A percentile compares a stretch with the other conserved stretches of the same genome.
Conservation (phyloP, 352 stramenopile species). For the Pythium phragmiticola region DNA sequence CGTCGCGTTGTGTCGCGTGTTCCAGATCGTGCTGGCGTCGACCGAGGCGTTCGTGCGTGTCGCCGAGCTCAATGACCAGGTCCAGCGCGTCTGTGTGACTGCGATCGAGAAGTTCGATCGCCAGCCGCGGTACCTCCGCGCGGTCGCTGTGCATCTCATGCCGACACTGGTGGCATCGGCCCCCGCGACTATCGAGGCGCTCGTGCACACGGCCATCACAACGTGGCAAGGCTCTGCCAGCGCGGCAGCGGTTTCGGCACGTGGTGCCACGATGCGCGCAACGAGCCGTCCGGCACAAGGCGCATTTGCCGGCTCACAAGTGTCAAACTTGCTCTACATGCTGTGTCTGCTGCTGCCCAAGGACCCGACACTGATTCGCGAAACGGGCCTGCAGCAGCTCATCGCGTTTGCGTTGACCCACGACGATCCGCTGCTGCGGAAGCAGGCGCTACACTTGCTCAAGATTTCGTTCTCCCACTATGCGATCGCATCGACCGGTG, state of each 20-base stretch:
- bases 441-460: constrained; percentile 68
- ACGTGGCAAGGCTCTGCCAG: constrained; percentile 24
- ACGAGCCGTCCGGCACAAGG: constrained; percentile 17
- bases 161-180: constrained; percentile 34
- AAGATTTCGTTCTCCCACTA: constrained; percentile 66
- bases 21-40: constrained; percentile 34
- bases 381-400: constrained; percentile 43
- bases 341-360: constrained; percentile 57
- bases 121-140: constrained; percentile 45
- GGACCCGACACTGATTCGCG: constrained; percentile 39
- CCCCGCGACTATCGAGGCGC: constrained; percentile 13
- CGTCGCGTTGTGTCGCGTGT: constrained; percentile 44
- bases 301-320: constrained; percentile 15
- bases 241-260: background rate
- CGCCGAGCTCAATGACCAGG: constrained; percentile 9
- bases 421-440: constrained; percentile 55
- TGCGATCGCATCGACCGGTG: constrained; percentile 19
- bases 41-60: constrained; percentile 23
- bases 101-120: constrained; percentile 41
- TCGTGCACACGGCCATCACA: constrained; percentile 18
- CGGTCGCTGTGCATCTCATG: constrained; percentile 47
- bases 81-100: constrained; percentile 36
- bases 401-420: constrained; percentile 52
- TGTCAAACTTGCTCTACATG: constrained; percentile 60
- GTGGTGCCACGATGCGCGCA: constrained; percentile 12